Evolutionary conservation across 768 basidiomycete genomes (phyloP), one percentile per base, ranked within the genome.

Genomic region (Psilocybe azurescens): DNA sequence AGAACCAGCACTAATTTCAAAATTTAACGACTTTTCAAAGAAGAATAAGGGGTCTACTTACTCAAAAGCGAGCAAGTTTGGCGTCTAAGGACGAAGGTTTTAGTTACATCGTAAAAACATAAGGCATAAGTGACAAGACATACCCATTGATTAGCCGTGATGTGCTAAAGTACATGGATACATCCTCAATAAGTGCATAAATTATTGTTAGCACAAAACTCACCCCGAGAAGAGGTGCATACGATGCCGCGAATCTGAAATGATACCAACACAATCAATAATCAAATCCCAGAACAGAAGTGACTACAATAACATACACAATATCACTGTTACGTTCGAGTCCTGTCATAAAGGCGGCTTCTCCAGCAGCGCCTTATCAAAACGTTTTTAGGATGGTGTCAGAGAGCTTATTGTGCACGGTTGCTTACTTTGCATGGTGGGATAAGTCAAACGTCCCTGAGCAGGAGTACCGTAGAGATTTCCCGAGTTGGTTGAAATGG

Each of bases 321-420:
- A 79, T 79, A 59, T 79, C 78, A 18, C 72, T 70, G 57, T 79
- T 80, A 14, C 79, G 65, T 69, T 90, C 88, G 6, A 89, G 67
- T 2, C 88, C 87, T 0, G 85, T 89, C 88, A 89, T 88, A 67
- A 83, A 90, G 1, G 85, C 85, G 1, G 87, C 88, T 67, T 89
- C 88, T 24, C 80, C 83, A 1, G 79, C 72, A 44, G 86, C 73
- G 61, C 82, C 85, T 85, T 30, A 14, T 47, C 38, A 20, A 14
- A 58, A 53, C 10, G 3, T 5, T 30, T 56, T 24, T 24, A 24
- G 24, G 32, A 55, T 30, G 11, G 32, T 48, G 36, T 2, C 44
- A 32, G 32, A 33, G 18, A 28, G 5, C 8, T 13, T 39, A 33
- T 10, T 47, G 13, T 16, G n/a, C 29, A 14, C 24, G 16, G 11